Conservation (phyloP, 352 stramenopile species). For the Thalassiosira ordinaria region DNA sequence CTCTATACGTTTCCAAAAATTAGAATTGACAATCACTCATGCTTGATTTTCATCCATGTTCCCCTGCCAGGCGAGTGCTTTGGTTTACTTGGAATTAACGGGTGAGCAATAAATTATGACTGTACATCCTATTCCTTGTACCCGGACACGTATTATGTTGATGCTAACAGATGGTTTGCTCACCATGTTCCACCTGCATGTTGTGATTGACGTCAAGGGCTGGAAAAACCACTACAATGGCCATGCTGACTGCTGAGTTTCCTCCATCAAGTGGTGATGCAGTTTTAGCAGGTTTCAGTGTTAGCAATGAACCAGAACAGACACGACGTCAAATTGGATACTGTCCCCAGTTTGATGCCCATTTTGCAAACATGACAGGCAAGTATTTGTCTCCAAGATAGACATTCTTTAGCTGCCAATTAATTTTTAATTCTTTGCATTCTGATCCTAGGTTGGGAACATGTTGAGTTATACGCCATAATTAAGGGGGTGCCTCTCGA, state of each 20-base stretch:
- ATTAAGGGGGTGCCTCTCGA: conserved; percentile 88
- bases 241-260: conserved; percentile 90
- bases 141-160: no score
- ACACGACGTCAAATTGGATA: conserved; percentile 90
- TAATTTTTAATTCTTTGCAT: no score
- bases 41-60: no score
- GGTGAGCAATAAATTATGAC: no score
- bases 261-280: conserved; percentile 85
- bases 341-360: conserved; percentile 96
- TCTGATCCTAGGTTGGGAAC: conserved; percentile 88
- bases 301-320: conserved; percentile 77
- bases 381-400: neutral
- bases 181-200: no score
- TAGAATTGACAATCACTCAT: no score
- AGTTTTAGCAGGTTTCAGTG: conserved; percentile 80
- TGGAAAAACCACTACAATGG: conserved; percentile 89
- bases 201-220: no score
- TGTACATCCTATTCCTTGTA: no score
- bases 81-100: conserved; percentile 85
- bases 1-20: no score
- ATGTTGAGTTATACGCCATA: conserved; percentile 93
- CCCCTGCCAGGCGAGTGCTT: no score
- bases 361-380: conserved; percentile 93
- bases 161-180: no score
- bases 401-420: no score